Percentiles rank a stretch among this genome's conserved stretches.
Evolutionary conservation across 2,329 filamentous ascomycete genomes (phyloP).

Genomic region (Boeremia lycopersici): DNA sequence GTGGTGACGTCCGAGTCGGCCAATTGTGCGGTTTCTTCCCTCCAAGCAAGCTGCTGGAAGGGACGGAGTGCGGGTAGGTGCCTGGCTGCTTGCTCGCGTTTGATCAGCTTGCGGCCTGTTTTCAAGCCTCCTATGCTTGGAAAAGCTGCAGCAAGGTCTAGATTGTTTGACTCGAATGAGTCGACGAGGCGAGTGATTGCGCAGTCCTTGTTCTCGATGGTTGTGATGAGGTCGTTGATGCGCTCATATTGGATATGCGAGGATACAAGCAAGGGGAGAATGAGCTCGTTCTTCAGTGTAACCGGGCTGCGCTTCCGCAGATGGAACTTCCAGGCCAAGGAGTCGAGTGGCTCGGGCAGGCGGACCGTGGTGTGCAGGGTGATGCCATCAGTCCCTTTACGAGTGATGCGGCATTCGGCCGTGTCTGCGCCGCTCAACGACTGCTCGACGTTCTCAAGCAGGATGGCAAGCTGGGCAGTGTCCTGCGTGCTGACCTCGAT

Average conservation of each 20-base stretch:
- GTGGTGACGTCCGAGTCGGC: conserved; percentile 32
- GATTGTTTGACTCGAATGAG: conserved; percentile 61
- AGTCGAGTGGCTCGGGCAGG: conserved; percentile 66
- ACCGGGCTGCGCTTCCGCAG: conserved; percentile 54
- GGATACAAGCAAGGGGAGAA: conserved; percentile 60
- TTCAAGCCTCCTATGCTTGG: conserved; percentile 58
- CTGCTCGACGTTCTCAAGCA: conserved; percentile 67
- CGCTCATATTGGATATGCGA: conserved; percentile 55
- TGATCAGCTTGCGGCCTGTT: conserved; percentile 50
- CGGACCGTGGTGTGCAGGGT: conserved; percentile 63
- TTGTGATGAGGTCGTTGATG: conserved; percentile 55
- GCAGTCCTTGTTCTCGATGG: conserved; percentile 63
- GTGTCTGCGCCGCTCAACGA: conserved; percentile 50
- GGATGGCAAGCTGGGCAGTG: conserved; percentile 68
- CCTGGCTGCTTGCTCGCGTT: conserved; percentile 58
- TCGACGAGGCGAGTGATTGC: conserved; percentile 64
- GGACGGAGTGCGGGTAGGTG: conserved; percentile 60
- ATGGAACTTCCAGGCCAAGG: conserved; percentile 69
- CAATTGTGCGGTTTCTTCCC: conserved; percentile 33
- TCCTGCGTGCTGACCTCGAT: conserved; percentile 74
- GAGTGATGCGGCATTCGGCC: conserved; percentile 44
- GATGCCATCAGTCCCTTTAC: conserved; percentile 45
- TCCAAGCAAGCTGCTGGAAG: conserved; percentile 60
- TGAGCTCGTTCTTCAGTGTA: conserved; percentile 56
- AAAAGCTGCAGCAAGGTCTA: conserved; percentile 63